These are phyloP conservation scores for Boletus fagicola DNA, from an alignment of 768 basidiomycete species.

Conservation along the genomic window DNA sequence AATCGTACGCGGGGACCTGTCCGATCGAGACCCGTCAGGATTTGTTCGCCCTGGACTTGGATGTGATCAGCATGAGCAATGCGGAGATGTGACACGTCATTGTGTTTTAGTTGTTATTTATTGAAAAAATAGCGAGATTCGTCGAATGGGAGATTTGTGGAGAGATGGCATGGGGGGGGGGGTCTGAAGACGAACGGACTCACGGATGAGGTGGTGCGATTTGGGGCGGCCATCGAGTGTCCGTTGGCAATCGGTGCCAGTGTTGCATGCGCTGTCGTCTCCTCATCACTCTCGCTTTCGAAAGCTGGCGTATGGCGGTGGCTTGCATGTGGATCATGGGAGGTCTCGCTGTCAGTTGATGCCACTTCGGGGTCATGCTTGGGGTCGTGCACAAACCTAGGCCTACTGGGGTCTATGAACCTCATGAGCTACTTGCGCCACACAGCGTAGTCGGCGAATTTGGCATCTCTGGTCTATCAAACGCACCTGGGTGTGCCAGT, in stretches of 20 bases:
- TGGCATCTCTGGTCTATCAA: not conserved
- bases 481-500: constrained; percentile 11
- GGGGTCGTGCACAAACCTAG: constrained; percentile 4
- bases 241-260: not conserved
- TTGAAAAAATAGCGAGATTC: not conserved
- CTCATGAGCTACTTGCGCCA: constrained; percentile 6
- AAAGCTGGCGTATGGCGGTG: not conserved
- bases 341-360: not conserved
- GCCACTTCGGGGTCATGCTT: constrained; percentile 5
- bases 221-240: not conserved
- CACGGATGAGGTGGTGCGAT: constrained; percentile 8
- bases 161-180: too few relatives aligned
- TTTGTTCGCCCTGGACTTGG: constrained; percentile 15
- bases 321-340: constrained; percentile 2
- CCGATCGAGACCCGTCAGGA: constrained; percentile 8
- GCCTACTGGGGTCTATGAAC: constrained; percentile 2
- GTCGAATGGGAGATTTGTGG: not conserved
- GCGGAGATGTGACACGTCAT: not conserved
- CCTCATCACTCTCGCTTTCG: constrained; percentile 18
- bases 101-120: not conserved
- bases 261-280: not conserved
- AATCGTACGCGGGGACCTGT: constrained; percentile 52
- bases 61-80: constrained; percentile 1
- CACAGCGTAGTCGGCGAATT: not conserved
- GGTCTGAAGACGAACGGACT: constrained; percentile 7